Evolutionary conservation across 306 rosid species (phyloP).

Genomic region (Fagus crenata): DNA sequence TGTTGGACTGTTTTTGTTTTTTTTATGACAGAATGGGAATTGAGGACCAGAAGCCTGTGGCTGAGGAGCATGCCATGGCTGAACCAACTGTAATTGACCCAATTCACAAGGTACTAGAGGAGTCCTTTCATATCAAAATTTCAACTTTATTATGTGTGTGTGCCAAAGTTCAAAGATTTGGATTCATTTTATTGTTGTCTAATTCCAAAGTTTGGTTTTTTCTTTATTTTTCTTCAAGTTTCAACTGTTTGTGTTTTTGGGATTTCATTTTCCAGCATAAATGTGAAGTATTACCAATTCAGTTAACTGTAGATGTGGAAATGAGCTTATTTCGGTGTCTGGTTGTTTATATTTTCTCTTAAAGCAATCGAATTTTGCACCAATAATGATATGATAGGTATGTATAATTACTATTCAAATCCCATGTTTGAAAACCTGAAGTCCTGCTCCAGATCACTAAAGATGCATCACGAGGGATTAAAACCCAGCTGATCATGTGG

Average conservation of each 20-base stretch:
- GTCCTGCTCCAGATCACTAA: neutral
- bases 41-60: conserved; percentile 38
- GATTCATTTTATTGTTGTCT: neutral
- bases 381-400: neutral
- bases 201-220: neutral
- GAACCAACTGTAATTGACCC: conserved; percentile 41
- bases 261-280: neutral
- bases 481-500: neutral
- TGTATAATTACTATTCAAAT: too few relatives aligned
- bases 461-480: neutral
- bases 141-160: neutral
- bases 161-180: neutral
- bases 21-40: conserved; percentile 44
- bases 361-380: neutral
- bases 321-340: too few relatives aligned
- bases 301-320: too few relatives aligned
- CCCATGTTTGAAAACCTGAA: neutral
- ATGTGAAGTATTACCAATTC: too few relatives aligned
- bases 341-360: too few relatives aligned
- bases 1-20: conserved; percentile 26
- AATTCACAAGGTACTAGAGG: conserved; percentile 48
- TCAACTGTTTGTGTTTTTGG: neutral
- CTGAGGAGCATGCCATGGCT: conserved; percentile 20
- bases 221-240: neutral
- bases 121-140: neutral